Evolutionary conservation across 495 filamentous ascomycete genomes (phyloP).

Genomic region (Xylaria curta): DNA sequence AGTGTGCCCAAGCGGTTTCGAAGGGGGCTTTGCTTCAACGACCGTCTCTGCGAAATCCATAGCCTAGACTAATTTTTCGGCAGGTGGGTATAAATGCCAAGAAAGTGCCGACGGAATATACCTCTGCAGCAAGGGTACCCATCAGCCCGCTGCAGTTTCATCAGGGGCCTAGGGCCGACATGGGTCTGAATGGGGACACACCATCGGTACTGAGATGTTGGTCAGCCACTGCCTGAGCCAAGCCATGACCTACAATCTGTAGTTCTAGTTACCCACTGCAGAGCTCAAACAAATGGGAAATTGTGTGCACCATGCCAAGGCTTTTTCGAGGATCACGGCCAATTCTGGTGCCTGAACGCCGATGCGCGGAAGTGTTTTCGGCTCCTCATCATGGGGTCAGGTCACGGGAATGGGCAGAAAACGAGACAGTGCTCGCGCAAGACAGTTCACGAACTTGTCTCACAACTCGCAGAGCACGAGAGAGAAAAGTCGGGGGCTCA

Average conservation of each 20-base stretch:
- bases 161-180: constrained; percentile 36
- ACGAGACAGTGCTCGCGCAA: constrained; percentile 3
- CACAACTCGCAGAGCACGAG: not conserved
- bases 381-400: constrained; percentile 14
- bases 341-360: constrained; percentile 18
- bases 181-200: constrained; percentile 31
- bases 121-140: constrained; percentile 44
- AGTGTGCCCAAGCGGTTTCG: not conserved
- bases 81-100: constrained; percentile 21
- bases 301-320: constrained; percentile 26
- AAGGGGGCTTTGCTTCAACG: constrained; percentile 19
- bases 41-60: constrained; percentile 15
- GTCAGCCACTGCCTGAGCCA: constrained; percentile 18
- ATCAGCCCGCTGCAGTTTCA: constrained; percentile 43
- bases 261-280: constrained; percentile 9
- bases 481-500: not conserved
- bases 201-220: constrained; percentile 27
- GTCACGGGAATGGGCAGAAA: not conserved
- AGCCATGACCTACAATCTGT: not conserved
- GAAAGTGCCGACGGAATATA: constrained; percentile 39
- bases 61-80: constrained; percentile 15
- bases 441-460: not conserved
- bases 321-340: constrained; percentile 18
- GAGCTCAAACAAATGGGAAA: constrained; percentile 25
- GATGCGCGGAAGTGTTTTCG: constrained; percentile 6